Percentiles rank a stretch among this genome's conserved stretches.
These are phyloP conservation scores for Leptographium radiaticola DNA, from an alignment of 2,329 filamentous ascomycete genomes.

Conservation along the genomic window DNA sequence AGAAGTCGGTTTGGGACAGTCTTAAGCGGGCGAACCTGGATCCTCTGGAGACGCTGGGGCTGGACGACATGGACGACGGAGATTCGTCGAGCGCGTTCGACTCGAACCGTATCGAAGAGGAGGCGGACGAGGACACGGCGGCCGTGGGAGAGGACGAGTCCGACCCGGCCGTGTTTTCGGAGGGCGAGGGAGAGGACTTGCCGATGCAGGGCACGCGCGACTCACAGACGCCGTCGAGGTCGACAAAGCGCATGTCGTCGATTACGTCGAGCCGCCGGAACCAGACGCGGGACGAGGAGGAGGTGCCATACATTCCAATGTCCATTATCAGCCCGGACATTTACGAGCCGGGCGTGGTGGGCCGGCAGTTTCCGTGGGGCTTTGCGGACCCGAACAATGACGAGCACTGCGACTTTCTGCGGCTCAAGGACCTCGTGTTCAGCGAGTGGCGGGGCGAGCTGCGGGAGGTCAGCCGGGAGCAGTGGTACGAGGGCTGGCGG, in stretches of 20 bases:
- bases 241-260: constrained; percentile 35
- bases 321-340: constrained; percentile 90
- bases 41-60: constrained; percentile 71
- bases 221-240: constrained; percentile 11
- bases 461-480: constrained; percentile 76
- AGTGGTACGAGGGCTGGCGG: constrained; percentile 95
- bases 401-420: constrained; percentile 86
- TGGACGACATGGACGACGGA: constrained; percentile 58
- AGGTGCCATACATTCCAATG: constrained; percentile 65
- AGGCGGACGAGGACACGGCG: constrained; percentile 29
- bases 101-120: constrained; percentile 41
- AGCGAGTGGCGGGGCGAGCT: constrained; percentile 85
- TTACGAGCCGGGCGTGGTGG: constrained; percentile 68
- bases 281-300: constrained; percentile 35
- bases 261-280: constrained; percentile 31
- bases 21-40: constrained; percentile 78
- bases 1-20: constrained; percentile 80
- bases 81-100: constrained; percentile 28
- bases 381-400: constrained; percentile 88
- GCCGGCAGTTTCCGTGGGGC: constrained; percentile 90
- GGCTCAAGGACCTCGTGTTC: constrained; percentile 85
- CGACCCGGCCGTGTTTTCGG: constrained; percentile 16
- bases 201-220: constrained; percentile 15
- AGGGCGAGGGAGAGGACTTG: constrained; percentile 15
- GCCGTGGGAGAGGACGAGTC: constrained; percentile 8